Evolutionary conservation across 768 basidiomycete genomes (phyloP).

Genomic region (Boletellus sp.): DNA sequence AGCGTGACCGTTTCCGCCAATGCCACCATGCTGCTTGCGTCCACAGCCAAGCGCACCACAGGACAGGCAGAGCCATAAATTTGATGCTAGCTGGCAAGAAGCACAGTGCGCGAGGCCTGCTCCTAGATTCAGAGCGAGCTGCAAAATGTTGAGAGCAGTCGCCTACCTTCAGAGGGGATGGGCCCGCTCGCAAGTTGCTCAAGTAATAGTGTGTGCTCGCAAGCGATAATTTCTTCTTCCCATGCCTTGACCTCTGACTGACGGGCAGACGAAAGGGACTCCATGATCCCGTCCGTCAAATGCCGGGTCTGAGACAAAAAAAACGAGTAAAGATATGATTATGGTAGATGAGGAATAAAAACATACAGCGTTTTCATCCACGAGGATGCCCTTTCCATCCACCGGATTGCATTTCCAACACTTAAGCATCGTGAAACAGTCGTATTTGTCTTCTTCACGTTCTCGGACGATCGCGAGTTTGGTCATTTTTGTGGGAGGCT

Average conservation of each 20-base stretch:
- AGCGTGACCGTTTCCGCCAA: constrained; percentile 88
- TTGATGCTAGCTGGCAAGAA: constrained; percentile 81
- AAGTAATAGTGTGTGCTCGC: constrained; percentile 72
- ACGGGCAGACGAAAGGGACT: constrained; percentile 81
- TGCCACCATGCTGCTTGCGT: constrained; percentile 74
- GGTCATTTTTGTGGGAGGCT: constrained; percentile 85
- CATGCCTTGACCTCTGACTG: constrained; percentile 95
- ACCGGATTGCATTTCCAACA: constrained; percentile 72
- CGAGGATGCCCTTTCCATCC: constrained; percentile 44
- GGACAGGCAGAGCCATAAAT: constrained; percentile 92
- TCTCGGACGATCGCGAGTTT: constrained; percentile 88
- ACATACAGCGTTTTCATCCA: constrained; percentile 35
- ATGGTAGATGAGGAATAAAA: neutral
- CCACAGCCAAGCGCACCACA: constrained; percentile 93
- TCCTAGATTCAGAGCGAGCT: neutral
- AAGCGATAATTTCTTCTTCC: constrained; percentile 90
- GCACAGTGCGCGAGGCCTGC: constrained; percentile 78
- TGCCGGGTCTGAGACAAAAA: constrained; percentile 41
- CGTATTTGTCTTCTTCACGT: constrained; percentile 86
- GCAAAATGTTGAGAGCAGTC: neutral
- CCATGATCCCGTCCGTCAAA: constrained; percentile 67
- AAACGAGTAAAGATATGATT: neutral
- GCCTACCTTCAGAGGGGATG: constrained; percentile 27
- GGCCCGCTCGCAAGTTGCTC: constrained; percentile 38
- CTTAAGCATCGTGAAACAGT: constrained; percentile 56